Conservation (phyloP, 345 rosid species). For the Corchorus capsularis region DNA sequence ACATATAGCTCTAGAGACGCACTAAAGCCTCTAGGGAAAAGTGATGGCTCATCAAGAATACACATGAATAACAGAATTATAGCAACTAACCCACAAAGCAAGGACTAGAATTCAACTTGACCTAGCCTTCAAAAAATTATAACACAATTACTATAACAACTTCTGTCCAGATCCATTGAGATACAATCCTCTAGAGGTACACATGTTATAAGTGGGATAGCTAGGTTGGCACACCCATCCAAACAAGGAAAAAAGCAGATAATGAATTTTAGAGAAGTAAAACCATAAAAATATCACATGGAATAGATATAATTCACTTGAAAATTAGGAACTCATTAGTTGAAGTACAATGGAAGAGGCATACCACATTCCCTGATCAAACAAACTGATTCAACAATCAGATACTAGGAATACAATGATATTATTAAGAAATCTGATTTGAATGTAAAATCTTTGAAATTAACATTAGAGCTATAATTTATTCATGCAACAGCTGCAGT, state of each 20-base stretch:
- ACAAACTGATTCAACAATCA: conserved; percentile 6
- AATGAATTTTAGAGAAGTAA: not conserved
- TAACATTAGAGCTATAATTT: not conserved
- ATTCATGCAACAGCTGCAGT: not conserved
- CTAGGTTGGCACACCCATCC: not conserved
- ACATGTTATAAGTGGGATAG: not conserved
- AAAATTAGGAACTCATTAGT: not conserved
- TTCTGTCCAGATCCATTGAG: not conserved
- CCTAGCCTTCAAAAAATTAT: not conserved
- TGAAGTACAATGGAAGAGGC: conserved; percentile 7
- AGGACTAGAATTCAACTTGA: not conserved
- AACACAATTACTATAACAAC: not conserved
- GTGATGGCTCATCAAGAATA: not conserved
- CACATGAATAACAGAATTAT: not conserved
- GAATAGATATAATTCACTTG: not conserved
- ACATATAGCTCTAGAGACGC: too few species aligned
- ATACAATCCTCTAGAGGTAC: not conserved
- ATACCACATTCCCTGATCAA: not conserved
- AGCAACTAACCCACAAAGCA: not conserved
- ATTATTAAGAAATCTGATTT: not conserved
- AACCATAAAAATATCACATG: not conserved
- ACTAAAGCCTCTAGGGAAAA: not conserved
- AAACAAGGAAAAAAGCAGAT: not conserved
- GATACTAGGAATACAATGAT: not conserved
- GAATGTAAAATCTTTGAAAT: not conserved